phyloP scores from a whole-genome alignment of 805 yeast species.

The Babjeviella inositovora region DNA sequence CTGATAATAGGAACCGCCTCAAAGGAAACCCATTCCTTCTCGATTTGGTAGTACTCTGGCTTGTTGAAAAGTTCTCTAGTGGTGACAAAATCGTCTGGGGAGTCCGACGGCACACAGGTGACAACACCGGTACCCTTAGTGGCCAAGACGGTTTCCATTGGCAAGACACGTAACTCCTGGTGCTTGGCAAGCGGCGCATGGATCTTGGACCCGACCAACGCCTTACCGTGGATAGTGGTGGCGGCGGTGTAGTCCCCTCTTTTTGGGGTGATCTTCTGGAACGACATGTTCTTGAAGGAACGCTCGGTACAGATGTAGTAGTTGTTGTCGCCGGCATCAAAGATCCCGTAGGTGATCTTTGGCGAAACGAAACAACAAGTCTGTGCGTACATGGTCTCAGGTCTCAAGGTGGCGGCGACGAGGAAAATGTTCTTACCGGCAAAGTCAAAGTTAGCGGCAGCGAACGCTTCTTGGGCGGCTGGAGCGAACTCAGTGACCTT shows the following conservation, averaged over 20 bases:
- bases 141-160: conserved; percentile 95
- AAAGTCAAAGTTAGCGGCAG: conserved; percentile 26
- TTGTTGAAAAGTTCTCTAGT: conserved; percentile 71
- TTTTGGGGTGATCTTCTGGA: conserved; percentile 79
- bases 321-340: conserved; percentile 63
- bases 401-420: conserved; percentile 95
- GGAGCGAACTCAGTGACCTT: conserved; percentile 42
- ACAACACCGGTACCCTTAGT: conserved; percentile 98
- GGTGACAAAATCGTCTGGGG: conserved; percentile 94
- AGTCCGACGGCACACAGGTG: conserved; percentile 97
- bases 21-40: conserved; percentile 71
- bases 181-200: conserved; percentile 68
- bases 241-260: conserved; percentile 65
- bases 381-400: conserved; percentile 98
- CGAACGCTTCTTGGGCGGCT: conserved; percentile 36
- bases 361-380: conserved; percentile 97
- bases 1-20: conserved; percentile 61
- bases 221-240: conserved; percentile 47
- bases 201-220: conserved; percentile 75
- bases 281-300: conserved; percentile 94
- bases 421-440: conserved; percentile 53
- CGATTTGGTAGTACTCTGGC: conserved; percentile 78
- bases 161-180: conserved; percentile 65
- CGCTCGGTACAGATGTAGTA: conserved; percentile 82
- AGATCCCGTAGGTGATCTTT: conserved; percentile 81